Base-by-base conservation (phyloP, 805 yeast species). In the Suhomyces pyralidae region DNA sequence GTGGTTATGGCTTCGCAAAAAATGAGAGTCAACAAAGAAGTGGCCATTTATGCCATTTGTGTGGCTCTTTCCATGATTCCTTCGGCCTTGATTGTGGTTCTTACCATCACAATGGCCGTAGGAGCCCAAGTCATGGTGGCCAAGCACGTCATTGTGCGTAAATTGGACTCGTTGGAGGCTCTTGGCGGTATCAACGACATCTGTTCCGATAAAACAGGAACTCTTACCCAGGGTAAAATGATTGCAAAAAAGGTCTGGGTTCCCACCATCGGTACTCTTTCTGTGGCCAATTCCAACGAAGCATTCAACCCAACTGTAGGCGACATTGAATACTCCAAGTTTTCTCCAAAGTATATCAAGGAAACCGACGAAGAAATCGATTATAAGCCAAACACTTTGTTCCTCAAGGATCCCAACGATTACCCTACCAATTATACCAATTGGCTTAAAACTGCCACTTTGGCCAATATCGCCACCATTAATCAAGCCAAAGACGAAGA, bases 11-110 rank as follows among this genome's bases (percentile, higher is more conserved):
- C 85, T 2, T 82, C 94, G 8, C 96, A 90, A 69, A 80, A 80
- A 55, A 84, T 89, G 68, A 62, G 73, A 10, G 96, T 90, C n/a
- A 84, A 82, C 58, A 81, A 78, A 52, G 90, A 89, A 59, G 94
- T 90, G 36, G 96, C 96, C 12, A 84, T 90, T 47, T 90, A 90
- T 64, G 96, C 97, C 24, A 85, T 90, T 62, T 90, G 96, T 71
- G 92, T 88, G 46, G 88, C 88, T 0, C 72, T 87, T 46, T 83
- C 92, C 5, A 88, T 88, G 90, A 87, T 87, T 58, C 94, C 94
- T 2, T 86, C 91, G 2, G 84, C 92, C 0, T 76, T 87, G 60
- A 85, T 86, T 55, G 94, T 87, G 20, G 94, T 87, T 22, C 77
- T 87, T 55, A 87, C 94, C n/a, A 86, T 88, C 57, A 87, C 93